These are phyloP conservation scores for Cercospora brassicicola DNA, from an alignment of 2,329 filamentous ascomycete genomes.

Conservation along the genomic window DNA sequence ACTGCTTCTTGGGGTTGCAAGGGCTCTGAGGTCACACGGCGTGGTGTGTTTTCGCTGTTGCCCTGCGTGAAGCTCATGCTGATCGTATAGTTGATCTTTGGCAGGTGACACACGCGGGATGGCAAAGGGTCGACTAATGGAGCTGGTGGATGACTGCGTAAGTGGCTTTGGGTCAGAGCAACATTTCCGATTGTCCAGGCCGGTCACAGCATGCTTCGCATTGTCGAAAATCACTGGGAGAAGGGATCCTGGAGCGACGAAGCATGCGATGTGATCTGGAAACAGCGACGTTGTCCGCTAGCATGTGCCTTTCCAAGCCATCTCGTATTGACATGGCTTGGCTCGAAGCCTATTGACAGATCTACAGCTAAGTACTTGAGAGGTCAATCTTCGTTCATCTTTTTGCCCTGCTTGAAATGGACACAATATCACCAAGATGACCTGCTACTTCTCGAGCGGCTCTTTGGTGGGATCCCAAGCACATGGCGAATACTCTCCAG, in stretches of 20 bases:
- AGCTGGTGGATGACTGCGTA: neutral
- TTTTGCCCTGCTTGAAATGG: neutral
- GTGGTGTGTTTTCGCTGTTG: neutral
- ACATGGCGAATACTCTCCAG: conserved; percentile 57
- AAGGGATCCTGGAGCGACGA: neutral
- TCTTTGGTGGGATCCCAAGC: conserved; percentile 58
- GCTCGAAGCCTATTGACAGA: neutral
- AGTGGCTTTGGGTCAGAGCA: neutral
- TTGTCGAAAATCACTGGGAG: neutral
- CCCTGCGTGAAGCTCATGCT: neutral
- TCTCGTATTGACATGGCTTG: conserved; percentile 9
- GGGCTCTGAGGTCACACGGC: conserved; percentile 6
- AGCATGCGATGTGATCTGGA: neutral
- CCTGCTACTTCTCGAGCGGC: conserved; percentile 20
- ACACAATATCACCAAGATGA: neutral
- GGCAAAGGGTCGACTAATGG: neutral
- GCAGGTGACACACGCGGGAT: neutral
- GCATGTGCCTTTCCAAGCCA: neutral
- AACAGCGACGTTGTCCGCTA: neutral
- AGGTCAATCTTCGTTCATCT: neutral
- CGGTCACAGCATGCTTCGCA: neutral
- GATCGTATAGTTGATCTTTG: neutral
- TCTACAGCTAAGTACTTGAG: neutral
- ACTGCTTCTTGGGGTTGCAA: neutral
- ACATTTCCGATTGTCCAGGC: neutral